Conservation (phyloP, 805 yeast species). For the Nakazawaea wyomingensis region DNA sequence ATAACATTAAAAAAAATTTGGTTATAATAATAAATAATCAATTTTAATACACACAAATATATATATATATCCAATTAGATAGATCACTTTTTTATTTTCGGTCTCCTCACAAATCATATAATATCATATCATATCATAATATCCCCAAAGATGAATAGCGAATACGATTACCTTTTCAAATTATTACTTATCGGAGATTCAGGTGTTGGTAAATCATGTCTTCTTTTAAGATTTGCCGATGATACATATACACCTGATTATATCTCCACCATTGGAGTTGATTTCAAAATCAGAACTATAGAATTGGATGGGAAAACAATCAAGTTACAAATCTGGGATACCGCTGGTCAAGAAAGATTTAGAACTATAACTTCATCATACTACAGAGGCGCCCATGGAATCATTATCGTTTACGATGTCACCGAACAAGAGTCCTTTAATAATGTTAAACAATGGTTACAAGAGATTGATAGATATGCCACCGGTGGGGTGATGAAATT, state of each 20-base stretch:
- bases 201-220: conserved; percentile 97
- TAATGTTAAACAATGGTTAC: conserved; percentile 97
- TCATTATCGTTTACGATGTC: conserved; percentile 95
- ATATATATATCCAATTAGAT: too few species aligned
- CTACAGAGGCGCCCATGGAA: conserved; percentile 98
- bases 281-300: conserved; percentile 82
- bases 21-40: too few species aligned
- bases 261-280: conserved; percentile 97
- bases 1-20: too few species aligned
- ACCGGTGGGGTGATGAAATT: conserved; percentile 96
- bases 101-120: too few species aligned
- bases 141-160: conserved; percentile 80
- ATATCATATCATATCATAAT: too few species aligned
- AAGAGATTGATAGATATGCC: conserved; percentile 97
- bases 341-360: conserved; percentile 98
- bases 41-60: too few species aligned
- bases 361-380: conserved; percentile 96
- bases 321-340: conserved; percentile 98
- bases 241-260: conserved; percentile 96
- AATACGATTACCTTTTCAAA: conserved; percentile 97
- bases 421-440: conserved; percentile 96
- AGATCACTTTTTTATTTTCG: too few species aligned
- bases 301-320: conserved; percentile 96
- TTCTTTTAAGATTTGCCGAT: conserved; percentile 92
- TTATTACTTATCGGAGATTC: conserved; percentile 95